Evolutionary conservation across 2,329 filamentous ascomycete genomes (phyloP).

Genomic region (Claviceps humidiphila): DNA sequence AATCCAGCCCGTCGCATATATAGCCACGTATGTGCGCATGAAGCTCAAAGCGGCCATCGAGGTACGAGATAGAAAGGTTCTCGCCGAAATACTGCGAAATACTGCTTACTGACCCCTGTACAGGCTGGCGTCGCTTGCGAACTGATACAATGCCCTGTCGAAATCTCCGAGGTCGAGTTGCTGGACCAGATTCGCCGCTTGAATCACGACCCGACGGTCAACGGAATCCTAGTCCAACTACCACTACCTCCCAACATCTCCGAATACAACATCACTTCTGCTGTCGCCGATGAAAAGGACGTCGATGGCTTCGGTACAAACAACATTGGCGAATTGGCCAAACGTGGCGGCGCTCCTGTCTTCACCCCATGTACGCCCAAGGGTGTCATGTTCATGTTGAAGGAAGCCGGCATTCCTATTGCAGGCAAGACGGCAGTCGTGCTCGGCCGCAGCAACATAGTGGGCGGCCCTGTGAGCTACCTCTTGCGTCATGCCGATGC

Average conservation of each 20-base stretch:
- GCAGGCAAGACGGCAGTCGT: slow-evolving; percentile 90
- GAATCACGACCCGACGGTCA: slow-evolving; percentile 76
- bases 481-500: slow-evolving; percentile 90
- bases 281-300: slow-evolving; percentile 88
- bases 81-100: background rate
- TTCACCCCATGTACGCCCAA: slow-evolving; percentile 95
- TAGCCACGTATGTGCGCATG: slow-evolving; percentile 98
- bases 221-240: slow-evolving; percentile 89
- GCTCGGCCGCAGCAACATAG: slow-evolving; percentile 89
- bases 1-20: slow-evolving; percentile 15
- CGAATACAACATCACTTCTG: slow-evolving; percentile 80
- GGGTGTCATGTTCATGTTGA: slow-evolving; percentile 85
- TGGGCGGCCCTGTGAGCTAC: slow-evolving; percentile 93
- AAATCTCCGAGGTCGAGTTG: slow-evolving; percentile 72
- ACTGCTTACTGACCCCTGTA: background rate
- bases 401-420: slow-evolving; percentile 71
- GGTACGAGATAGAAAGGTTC: slow-evolving; percentile 31
- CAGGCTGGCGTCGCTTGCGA: slow-evolving; percentile 84
- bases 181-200: slow-evolving; percentile 66
- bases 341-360: slow-evolving; percentile 76
- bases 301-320: slow-evolving; percentile 90
- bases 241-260: slow-evolving; percentile 82
- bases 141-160: slow-evolving; percentile 69
- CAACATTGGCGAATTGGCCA: slow-evolving; percentile 95
- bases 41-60: slow-evolving; percentile 95